These are phyloP conservation scores for Aspergillus tanneri DNA, from an alignment of 2,329 filamentous ascomycete genomes.

Conservation along the genomic window DNA sequence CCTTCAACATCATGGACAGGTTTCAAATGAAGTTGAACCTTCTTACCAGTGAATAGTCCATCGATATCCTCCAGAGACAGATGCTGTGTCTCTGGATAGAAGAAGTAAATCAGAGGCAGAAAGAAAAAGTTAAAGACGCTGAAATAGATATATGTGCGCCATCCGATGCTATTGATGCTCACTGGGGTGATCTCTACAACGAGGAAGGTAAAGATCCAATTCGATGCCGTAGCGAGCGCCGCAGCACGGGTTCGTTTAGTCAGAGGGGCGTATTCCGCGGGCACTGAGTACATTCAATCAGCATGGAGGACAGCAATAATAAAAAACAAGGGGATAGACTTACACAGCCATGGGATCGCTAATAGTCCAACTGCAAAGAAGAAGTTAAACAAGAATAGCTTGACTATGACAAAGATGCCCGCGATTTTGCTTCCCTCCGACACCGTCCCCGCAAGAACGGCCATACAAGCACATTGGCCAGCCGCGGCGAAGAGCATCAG, in stretches of 20 bases:
- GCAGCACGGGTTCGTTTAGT: constrained; percentile 52
- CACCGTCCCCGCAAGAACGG: constrained; percentile 47
- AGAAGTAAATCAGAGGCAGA: constrained; percentile 49
- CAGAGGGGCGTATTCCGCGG: constrained; percentile 49
- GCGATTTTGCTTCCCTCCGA: constrained; percentile 38
- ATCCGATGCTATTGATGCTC: constrained; percentile 42
- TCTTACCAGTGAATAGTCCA: constrained; percentile 36
- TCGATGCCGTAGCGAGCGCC: constrained; percentile 51
- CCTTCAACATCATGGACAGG: no score
- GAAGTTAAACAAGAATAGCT: constrained; percentile 57
- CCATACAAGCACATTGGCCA: constrained; percentile 53
- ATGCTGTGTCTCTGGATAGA: constrained; percentile 37
- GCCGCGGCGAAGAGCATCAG: constrained; percentile 59
- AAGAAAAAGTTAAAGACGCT: constrained; percentile 50
- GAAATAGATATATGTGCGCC: constrained; percentile 48
- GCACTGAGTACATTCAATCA: constrained; percentile 31
- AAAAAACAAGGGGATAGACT: constrained; percentile 17
- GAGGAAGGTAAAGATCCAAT: constrained; percentile 53
- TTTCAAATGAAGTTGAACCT: constrained; percentile 31
- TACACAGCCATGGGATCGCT: constrained; percentile 46
- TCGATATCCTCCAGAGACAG: constrained; percentile 39
- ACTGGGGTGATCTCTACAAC: constrained; percentile 48
- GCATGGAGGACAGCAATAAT: constrained; percentile 21
- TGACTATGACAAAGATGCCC: constrained; percentile 46
- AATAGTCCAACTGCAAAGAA: constrained; percentile 53